Evolutionary conservation across 176 grass and related monocot genomes (phyloP).

Genomic region (Zizania latifolia): DNA sequence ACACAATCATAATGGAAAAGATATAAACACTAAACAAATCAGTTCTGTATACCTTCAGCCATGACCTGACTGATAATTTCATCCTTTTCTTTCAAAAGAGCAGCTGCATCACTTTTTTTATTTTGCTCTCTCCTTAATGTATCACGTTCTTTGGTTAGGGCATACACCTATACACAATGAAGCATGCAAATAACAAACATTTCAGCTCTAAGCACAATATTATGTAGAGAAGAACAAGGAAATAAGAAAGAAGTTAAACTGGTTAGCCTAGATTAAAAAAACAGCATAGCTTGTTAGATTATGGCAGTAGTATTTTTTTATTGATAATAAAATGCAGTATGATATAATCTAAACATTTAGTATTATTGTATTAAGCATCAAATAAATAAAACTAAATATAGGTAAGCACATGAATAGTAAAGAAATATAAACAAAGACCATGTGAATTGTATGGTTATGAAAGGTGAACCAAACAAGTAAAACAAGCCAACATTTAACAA

Average conservation of each 20-base stretch:
- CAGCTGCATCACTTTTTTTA: conserved; percentile 89
- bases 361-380: background rate
- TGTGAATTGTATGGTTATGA: too few species aligned
- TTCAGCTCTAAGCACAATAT: background rate
- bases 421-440: too few species aligned
- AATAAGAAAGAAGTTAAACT: background rate
- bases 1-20: conserved; percentile 18
- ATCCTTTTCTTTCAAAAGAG: conserved; percentile 99
- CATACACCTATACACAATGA: conserved; percentile 72
- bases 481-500: background rate
- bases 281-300: too few species aligned
- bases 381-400: background rate
- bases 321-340: conserved; percentile 1
- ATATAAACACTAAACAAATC: background rate
- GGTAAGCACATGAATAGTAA: background rate
- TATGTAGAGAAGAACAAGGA: conserved; percentile 8
- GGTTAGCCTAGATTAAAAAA: background rate
- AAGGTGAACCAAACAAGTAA: background rate
- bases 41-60: conserved; percentile 82
- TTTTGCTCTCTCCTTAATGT: conserved; percentile 95
- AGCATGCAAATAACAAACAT: conserved; percentile 11
- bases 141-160: conserved; percentile 91
- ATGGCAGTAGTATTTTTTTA: too few species aligned
- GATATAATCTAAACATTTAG: too few species aligned
- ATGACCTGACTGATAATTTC: conserved; percentile 99